Evolutionary conservation across 169 alveolate species (phyloP).

Genomic region (Cryptosporidium bovis): DNA sequence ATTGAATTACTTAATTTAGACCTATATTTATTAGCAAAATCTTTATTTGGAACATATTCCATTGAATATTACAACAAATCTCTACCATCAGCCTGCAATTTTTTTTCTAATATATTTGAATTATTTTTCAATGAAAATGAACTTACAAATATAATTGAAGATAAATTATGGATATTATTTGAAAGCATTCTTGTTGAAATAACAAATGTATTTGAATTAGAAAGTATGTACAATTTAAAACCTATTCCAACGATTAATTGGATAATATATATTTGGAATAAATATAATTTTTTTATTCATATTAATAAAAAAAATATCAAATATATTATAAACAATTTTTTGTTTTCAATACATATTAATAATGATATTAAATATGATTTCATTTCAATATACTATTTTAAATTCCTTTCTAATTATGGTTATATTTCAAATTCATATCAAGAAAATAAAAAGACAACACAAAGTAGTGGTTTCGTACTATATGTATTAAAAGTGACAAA

Average conservation of each 20-base stretch:
- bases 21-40: neutral
- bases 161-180: slow-evolving; percentile 30
- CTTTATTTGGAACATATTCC: slow-evolving; percentile 37
- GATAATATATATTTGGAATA: slow-evolving; percentile 53
- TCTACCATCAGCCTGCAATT: slow-evolving; percentile 11
- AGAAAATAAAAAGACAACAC: neutral
- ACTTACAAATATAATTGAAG: neutral
- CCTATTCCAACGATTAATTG: slow-evolving; percentile 27
- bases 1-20: slow-evolving; percentile 22
- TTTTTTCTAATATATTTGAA: slow-evolving; percentile 28
- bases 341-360: slow-evolving; percentile 24
- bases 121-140: slow-evolving; percentile 27
- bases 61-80: neutral
- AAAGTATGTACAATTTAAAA: neutral
- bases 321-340: neutral
- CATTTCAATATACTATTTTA: neutral
- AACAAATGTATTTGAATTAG: neutral
- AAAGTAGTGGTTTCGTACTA: slow-evolving; percentile 12
- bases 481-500: slow-evolving; percentile 15
- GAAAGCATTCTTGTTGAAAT: slow-evolving; percentile 1
- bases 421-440: neutral
- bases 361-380: neutral
- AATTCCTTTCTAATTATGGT: neutral
- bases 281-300: slow-evolving; percentile 24
- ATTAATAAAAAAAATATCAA: slow-evolving; percentile 2